Percentiles rank a stretch among this genome's conserved stretches.
Evolutionary conservation across 352 stramenopile genomes (phyloP).

Genomic region (Globisporangium polare): DNA sequence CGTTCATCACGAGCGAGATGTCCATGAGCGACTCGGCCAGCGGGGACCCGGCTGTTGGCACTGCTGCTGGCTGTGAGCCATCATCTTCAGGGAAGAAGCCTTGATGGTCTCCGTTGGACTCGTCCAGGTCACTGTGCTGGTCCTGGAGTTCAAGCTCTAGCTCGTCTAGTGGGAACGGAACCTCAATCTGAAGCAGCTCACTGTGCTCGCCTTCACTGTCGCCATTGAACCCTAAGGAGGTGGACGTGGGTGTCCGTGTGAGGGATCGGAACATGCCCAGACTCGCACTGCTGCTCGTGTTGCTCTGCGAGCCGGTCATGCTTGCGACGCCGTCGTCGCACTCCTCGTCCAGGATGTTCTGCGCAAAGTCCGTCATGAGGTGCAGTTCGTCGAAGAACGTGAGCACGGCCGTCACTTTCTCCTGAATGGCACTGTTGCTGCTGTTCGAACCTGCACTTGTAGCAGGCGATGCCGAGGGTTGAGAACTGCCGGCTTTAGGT

Average conservation of each 20-base stretch:
- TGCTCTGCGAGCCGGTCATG: slow-evolving; percentile 20
- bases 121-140: slow-evolving; percentile 3
- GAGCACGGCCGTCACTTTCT: slow-evolving; percentile 33
- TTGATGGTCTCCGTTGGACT: background rate
- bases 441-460: background rate
- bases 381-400: slow-evolving; percentile 59
- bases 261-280: slow-evolving; percentile 25
- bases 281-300: slow-evolving; percentile 42
- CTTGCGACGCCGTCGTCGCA: slow-evolving; percentile 11
- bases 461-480: background rate
- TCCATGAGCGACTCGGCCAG: slow-evolving; percentile 59
- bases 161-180: slow-evolving; percentile 10
- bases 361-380: slow-evolving; percentile 52
- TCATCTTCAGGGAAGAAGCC: background rate
- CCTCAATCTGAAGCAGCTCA: background rate
- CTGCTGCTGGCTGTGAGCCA: background rate
- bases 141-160: slow-evolving; percentile 16
- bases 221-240: background rate
- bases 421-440: slow-evolving; percentile 13
- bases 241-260: slow-evolving; percentile 33
- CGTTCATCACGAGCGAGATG: slow-evolving; percentile 76
- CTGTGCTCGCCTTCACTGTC: background rate
- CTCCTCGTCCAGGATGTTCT: slow-evolving; percentile 57
- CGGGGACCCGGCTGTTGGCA: slow-evolving; percentile 8
- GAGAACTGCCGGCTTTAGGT: background rate